These are phyloP conservation scores for Penicillium sp. DNA, from an alignment of 2,329 filamentous ascomycete genomes.

Conservation along the genomic window DNA sequence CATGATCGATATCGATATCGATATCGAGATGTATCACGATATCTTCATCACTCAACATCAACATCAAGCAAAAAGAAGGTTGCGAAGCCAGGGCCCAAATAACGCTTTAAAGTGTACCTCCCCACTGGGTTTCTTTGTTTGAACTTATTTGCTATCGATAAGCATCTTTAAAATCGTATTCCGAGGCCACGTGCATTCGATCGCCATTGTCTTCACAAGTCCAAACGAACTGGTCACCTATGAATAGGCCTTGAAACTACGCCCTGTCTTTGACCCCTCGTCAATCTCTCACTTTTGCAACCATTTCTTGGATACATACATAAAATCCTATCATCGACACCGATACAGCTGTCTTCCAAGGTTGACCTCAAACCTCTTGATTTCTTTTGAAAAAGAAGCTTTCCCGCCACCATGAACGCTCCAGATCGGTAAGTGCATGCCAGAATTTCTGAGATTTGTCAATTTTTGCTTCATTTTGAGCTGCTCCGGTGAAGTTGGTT, in stretches of 20 bases:
- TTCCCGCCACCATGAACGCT: constrained; percentile 48
- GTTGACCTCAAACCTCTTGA: background rate
- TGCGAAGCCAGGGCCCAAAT: background rate
- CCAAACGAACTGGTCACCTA: background rate
- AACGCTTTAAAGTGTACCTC: background rate
- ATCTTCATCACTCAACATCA: constrained; percentile 3
- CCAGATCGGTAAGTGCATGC: constrained; percentile 40
- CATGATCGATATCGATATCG: constrained; percentile 3
- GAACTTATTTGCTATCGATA: background rate
- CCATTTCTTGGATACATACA: background rate
- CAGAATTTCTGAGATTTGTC: background rate
- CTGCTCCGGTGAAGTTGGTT: background rate
- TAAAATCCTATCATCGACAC: background rate
- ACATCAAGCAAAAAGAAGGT: background rate
- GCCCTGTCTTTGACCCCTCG: background rate
- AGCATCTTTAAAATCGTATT: background rate
- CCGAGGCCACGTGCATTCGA: background rate
- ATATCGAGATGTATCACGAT: background rate
- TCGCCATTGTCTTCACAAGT: background rate
- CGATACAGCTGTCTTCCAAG: background rate
- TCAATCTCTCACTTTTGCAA: background rate
- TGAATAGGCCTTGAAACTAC: background rate
- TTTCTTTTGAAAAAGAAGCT: background rate
- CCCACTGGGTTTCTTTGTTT: background rate
- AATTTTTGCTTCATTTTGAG: background rate